These are phyloP conservation scores for Auriscalpium vulgare DNA, from an alignment of 768 basidiomycete species.

Conservation along the genomic window DNA sequence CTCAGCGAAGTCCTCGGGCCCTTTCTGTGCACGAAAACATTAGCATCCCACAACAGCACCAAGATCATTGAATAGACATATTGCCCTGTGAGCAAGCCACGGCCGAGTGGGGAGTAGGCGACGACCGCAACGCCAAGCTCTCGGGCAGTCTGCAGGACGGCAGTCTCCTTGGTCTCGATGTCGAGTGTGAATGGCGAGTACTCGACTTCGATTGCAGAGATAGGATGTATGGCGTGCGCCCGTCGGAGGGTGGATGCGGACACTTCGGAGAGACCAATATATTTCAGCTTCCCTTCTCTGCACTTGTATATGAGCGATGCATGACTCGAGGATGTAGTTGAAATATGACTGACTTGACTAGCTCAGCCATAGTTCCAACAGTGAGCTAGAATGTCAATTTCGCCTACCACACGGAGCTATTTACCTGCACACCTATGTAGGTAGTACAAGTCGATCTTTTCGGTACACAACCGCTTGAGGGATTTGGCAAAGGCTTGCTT, in stretches of 20 bases:
- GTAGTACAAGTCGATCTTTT: constrained; percentile 27
- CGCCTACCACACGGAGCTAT: too few relatives aligned
- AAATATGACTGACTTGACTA: constrained; percentile 25
- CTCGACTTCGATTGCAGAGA: constrained; percentile 29
- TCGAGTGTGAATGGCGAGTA: constrained; percentile 30
- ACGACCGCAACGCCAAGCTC: constrained; percentile 34
- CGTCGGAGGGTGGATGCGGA: constrained; percentile 27
- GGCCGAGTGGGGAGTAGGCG: constrained; percentile 40
- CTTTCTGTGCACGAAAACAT: too few relatives aligned
- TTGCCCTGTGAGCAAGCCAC: constrained; percentile 44
- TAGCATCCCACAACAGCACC: too few relatives aligned
- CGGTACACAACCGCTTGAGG: constrained; percentile 21
- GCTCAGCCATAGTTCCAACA: constrained; percentile 12
- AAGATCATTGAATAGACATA: constrained; percentile 18
- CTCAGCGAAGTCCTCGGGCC: too few relatives aligned
- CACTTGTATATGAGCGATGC: background rate
- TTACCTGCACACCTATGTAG: constrained; percentile 18
- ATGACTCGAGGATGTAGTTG: background rate
- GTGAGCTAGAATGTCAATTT: background rate
- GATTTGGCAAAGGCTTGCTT: constrained; percentile 19
- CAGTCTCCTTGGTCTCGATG: constrained; percentile 26
- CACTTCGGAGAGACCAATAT: constrained; percentile 28
- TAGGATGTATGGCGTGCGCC: constrained; percentile 30
- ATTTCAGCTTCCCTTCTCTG: constrained; percentile 28
- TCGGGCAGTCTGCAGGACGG: constrained; percentile 24